Evolutionary conservation across 768 basidiomycete genomes (phyloP).

Genomic region (Fibroporia radiculosa): DNA sequence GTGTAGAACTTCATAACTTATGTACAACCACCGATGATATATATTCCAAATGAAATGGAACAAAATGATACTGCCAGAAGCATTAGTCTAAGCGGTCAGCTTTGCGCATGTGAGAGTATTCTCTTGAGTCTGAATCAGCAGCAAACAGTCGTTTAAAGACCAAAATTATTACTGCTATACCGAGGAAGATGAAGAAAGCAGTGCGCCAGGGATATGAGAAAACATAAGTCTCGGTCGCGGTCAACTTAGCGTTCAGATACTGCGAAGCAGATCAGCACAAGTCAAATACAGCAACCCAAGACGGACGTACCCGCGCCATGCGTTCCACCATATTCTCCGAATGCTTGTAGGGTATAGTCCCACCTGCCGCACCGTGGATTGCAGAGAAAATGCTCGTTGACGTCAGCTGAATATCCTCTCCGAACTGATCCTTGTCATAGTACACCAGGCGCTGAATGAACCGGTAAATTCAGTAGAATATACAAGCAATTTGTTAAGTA

Average conservation of each 20-base stretch:
- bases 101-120: conserved; percentile 4
- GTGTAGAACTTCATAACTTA: background rate
- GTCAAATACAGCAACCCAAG: background rate
- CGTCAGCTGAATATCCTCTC: conserved; percentile 49
- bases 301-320: conserved; percentile 45
- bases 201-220: conserved; percentile 20
- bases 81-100: conserved; percentile 4
- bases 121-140: conserved; percentile 14
- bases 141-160: conserved; percentile 17
- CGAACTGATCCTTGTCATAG: conserved; percentile 58
- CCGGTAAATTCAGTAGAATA: background rate
- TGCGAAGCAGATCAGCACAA: conserved; percentile 10
- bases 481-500: conserved; percentile 1
- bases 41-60: too few relatives aligned
- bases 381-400: conserved; percentile 54
- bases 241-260: conserved; percentile 25
- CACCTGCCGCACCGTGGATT: conserved; percentile 56
- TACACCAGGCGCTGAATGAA: conserved; percentile 57
- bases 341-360: conserved; percentile 42
- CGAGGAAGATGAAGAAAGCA: conserved; percentile 15
- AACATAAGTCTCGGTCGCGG: conserved; percentile 20
- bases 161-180: conserved; percentile 12
- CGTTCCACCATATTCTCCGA: conserved; percentile 71
- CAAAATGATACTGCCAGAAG: too few relatives aligned
- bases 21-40: too few relatives aligned